phyloP scores from a whole-genome alignment of 2,329 filamentous ascomycete species.

The Neonectria coccinea region DNA sequence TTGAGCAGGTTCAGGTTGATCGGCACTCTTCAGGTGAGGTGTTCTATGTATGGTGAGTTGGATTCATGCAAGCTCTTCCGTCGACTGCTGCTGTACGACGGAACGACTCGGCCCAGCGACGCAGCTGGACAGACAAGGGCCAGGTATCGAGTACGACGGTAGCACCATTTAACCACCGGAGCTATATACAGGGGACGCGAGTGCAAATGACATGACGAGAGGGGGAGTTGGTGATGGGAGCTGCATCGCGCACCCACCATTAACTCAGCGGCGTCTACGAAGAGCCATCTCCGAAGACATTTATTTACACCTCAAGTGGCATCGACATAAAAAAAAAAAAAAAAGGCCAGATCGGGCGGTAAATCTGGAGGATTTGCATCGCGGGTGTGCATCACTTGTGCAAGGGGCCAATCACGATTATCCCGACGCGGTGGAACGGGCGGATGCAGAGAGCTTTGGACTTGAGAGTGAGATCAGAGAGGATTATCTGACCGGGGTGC shows the following conservation, averaged over 20 bases:
- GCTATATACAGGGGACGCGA: constrained; percentile 22
- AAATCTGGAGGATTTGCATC: constrained; percentile 21
- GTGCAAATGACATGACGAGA: constrained; percentile 19
- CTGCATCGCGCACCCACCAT: not conserved
- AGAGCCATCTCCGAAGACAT: not conserved
- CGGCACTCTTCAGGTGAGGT: constrained; percentile 13
- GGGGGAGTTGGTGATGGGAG: not conserved
- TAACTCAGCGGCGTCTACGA: not conserved
- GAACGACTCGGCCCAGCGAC: not conserved
- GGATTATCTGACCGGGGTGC: constrained; percentile 13
- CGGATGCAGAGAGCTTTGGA: constrained; percentile 4
- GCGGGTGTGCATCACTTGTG: constrained; percentile 17
- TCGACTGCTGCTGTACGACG: constrained; percentile 7
- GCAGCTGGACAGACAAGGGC: constrained; percentile 19
- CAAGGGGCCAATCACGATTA: constrained; percentile 21
- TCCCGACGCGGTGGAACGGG: constrained; percentile 24
- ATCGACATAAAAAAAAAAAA: constrained; percentile 2
- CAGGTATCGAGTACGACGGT: constrained; percentile 23
- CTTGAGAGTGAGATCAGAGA: constrained; percentile 5
- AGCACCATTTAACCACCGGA: constrained; percentile 19
- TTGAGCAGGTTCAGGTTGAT: constrained; percentile 16
- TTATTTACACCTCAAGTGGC: not conserved
- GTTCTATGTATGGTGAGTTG: constrained; percentile 22
- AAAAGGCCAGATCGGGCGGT: constrained; percentile 20
- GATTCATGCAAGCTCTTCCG: constrained; percentile 22